These are phyloP conservation scores for Aspergillus diversus DNA, from an alignment of 495 filamentous ascomycete species.

Conservation along the genomic window DNA sequence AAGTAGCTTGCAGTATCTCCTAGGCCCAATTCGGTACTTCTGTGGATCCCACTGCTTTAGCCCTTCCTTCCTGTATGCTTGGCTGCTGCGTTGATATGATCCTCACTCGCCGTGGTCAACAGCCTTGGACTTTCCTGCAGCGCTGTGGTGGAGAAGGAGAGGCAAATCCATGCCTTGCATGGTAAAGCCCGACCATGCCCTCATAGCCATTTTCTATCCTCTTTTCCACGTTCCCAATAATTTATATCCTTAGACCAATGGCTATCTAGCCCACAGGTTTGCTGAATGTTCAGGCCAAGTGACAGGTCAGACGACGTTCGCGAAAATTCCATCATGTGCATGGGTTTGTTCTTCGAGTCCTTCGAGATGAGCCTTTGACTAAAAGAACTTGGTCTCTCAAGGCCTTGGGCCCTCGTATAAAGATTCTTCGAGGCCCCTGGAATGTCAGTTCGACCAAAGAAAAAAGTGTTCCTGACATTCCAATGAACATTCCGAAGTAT, in stretches of 20 bases:
- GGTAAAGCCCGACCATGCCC: constrained; percentile 11
- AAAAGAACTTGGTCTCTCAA: constrained; percentile 3
- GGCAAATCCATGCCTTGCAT: constrained; percentile 13
- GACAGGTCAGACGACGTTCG: constrained; percentile 29
- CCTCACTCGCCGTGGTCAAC: background rate
- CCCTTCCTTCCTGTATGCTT: background rate
- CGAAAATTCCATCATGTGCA: constrained; percentile 15
- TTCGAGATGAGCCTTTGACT: constrained; percentile 19
- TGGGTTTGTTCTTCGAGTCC: constrained; percentile 14
- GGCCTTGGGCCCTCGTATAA: constrained; percentile 13
- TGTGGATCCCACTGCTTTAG: background rate
- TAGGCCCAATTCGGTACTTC: constrained; percentile 3
- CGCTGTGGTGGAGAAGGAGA: constrained; percentile 4
- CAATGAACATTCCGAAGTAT: constrained; percentile 34
- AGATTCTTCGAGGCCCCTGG: constrained; percentile 19
- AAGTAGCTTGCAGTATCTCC: background rate
- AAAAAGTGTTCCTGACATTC: constrained; percentile 42
- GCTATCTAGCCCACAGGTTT: background rate
- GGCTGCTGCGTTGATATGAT: background rate
- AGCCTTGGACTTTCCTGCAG: constrained; percentile 2
- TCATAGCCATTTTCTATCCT: background rate
- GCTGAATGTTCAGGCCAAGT: constrained; percentile 9
- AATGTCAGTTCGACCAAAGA: constrained; percentile 30
- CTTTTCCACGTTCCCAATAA: background rate
- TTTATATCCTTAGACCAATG: background rate